Conservation (phyloP, 2,329 filamentous ascomycete species). For the Hymenoscyphus fraxineus region DNA sequence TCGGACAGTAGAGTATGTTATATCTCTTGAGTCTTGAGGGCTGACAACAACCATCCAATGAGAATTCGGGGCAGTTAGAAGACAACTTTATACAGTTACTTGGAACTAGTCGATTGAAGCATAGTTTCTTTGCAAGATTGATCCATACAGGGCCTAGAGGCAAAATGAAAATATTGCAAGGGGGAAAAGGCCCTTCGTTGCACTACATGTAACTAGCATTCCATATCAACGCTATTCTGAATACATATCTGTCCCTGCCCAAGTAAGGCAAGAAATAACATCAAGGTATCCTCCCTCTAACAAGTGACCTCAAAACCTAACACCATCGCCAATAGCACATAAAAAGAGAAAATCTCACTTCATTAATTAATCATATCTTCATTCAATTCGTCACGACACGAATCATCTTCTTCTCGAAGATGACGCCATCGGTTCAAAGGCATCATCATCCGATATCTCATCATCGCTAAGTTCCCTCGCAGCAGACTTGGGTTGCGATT, state of each 20-base stretch:
- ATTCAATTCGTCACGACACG: background rate
- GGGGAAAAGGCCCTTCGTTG: no score
- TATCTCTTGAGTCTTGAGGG: no score
- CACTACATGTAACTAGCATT: no score
- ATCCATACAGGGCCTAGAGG: no score
- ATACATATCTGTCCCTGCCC: background rate
- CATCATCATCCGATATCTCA: slow-evolving; percentile 57
- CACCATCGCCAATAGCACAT: background rate
- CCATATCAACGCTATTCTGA: background rate
- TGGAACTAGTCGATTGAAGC: no score
- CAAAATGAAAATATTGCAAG: no score
- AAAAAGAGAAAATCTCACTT: background rate
- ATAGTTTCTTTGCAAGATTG: no score
- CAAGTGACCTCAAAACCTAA: background rate
- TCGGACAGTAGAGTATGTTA: no score
- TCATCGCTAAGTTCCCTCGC: slow-evolving; percentile 61
- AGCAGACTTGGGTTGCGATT: slow-evolving; percentile 37
- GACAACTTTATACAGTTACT: no score
- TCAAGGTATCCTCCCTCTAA: background rate
- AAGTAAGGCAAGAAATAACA: background rate
- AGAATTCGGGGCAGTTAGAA: no score
- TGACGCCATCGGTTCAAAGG: slow-evolving; percentile 45
- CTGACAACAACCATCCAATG: no score
- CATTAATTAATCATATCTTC: background rate
- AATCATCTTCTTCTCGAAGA: slow-evolving; percentile 13